Base-by-base conservation (phyloP, 805 yeast species). In the Cyberlindnera galapagoensis region DNA sequence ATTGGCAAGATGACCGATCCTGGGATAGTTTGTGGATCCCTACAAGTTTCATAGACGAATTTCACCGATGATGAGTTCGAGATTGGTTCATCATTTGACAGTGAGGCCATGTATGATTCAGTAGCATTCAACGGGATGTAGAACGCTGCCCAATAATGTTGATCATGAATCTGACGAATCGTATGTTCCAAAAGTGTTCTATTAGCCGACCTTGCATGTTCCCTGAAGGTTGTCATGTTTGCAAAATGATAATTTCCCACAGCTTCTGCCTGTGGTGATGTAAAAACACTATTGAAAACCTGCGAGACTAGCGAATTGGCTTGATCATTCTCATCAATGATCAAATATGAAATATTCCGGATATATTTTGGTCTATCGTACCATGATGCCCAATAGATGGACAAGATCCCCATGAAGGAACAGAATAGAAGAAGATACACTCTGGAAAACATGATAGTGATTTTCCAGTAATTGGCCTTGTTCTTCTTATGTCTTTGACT, bases 91-190 rank as follows among this genome's bases (percentile, higher is more conserved):
- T 32, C 26, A 1, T 33, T 29, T 19, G 30, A 18, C 7, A 52
- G 26, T 0, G 57, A 56, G 4, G 35, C 19, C 26, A 33, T 45
- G 12, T 44, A 42, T 21, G 36, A 30, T 16, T 38, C 44, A 3
- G 73, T 59, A 1, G 80, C 72, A 44, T 70, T 64, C 5, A 59
- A 51, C 14, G 55, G 50, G 18, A 79, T 69, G 38, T 71, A 70
- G 21, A 76, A 56, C 1, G 75, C 69, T 7, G 65, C 69, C 85
- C 85, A 79, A 44, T 67, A 75, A 7, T 63, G 42, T 49, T 76
- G 74, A 35, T 65, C 68, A 40, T 68, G 72, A 5, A 79, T 64
- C 27, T 58, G 56, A 13, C 63, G 38, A 14, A 46, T 25, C 12
- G 74, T 50, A 40, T 68, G 68, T 10, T 62, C 61, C 28, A 33